Base-by-base conservation (phyloP, 148 eudicot genomes). In the Amaranthus palmeri region DNA sequence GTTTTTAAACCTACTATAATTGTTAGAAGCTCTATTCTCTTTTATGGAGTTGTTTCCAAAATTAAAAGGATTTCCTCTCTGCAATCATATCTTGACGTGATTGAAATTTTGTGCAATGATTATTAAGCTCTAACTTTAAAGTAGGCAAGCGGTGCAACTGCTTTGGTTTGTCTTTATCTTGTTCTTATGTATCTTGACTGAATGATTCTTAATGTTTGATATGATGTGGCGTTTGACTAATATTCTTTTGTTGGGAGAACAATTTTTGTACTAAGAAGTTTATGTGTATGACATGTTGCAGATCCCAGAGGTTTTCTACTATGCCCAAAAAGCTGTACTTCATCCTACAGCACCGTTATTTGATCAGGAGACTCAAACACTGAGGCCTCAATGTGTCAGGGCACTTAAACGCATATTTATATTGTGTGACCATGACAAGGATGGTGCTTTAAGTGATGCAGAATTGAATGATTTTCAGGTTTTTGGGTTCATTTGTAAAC, bases 391-490 rank as follows among this genome's bases (percentile, higher is more conserved):
- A 62, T 93, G 98, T 77, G 84, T 93, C 47, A 89, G 84, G 86
- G 97, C 96, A 69, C 83, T 93, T 75, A 93, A 91, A 71, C 84
- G 98, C 60, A 93, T 93, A 74, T 93, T 93, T 75, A 91, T 91
- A 77, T 82, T 93, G 41, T 93, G 97, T 70, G 98, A 93, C 64
- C 88, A 77, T 70, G 98, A 93, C 76, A 84, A 85, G 67, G 98
- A 93, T 84, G 97, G 96, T 72, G 91, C 96, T 11, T 88, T 93
- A 65, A 88, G 90, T 77, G 97, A 91, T 79, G 92, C 85, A 54
- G 98, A 93, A 74, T 78, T 93, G 84, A 93, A 93, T 76, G 91
- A 87, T 74, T 93, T 93, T 74, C 98, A 93, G 98, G 98, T 93
- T 68, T 61, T 41, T 64, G 44, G 55, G 41, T 43, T 7, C 47